Evolutionary conservation across 352 stramenopile species (phyloP).

Genomic region (Globisporangium uncinulatum): DNA sequence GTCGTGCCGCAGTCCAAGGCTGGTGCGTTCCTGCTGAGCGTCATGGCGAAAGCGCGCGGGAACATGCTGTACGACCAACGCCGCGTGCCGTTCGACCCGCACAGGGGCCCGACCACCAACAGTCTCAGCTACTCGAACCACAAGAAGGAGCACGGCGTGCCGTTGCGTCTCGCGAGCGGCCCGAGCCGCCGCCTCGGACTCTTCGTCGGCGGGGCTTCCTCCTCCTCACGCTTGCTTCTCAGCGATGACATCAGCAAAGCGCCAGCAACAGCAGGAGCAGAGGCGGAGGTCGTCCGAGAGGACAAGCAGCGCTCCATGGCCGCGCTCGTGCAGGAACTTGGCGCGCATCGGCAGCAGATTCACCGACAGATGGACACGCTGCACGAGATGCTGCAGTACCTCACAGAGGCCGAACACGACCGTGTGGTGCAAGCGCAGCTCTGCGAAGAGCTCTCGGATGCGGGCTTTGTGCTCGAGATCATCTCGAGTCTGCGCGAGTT

Average conservation of each 20-base stretch:
- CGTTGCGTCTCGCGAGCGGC: slow-evolving; percentile 17
- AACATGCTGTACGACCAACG: slow-evolving; percentile 17
- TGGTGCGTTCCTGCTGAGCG: slow-evolving; percentile 42
- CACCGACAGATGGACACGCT: slow-evolving; percentile 30
- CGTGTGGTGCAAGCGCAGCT: slow-evolving; percentile 14
- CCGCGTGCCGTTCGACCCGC: slow-evolving; percentile 13
- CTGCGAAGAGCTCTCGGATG: slow-evolving; percentile 40
- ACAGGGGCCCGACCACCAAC: slow-evolving; percentile 18
- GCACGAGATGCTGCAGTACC: slow-evolving; percentile 25
- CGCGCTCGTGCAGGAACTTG: slow-evolving; percentile 29
- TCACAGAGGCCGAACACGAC: slow-evolving; percentile 24
- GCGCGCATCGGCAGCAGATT: slow-evolving; percentile 29
- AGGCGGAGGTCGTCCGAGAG: not conserved
- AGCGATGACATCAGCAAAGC: slow-evolving; percentile 16
- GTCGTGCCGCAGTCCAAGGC: slow-evolving; percentile 44
- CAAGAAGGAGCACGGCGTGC: slow-evolving; percentile 24
- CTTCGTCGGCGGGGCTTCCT: slow-evolving; percentile 1
- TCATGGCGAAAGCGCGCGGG: slow-evolving; percentile 34
- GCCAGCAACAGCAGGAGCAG: not conserved
- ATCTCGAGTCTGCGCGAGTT: slow-evolving; percentile 56
- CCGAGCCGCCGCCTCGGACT: slow-evolving; percentile 11
- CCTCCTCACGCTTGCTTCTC: slow-evolving; percentile 9
- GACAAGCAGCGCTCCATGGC: slow-evolving; percentile 8
- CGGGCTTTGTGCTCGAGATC: slow-evolving; percentile 27
- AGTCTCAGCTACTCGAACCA: slow-evolving; percentile 21